Percentiles rank a stretch among this genome's conserved stretches.
Evolutionary conservation across 805 yeast species (phyloP).

Genomic region (Pichia cabralensis): DNA sequence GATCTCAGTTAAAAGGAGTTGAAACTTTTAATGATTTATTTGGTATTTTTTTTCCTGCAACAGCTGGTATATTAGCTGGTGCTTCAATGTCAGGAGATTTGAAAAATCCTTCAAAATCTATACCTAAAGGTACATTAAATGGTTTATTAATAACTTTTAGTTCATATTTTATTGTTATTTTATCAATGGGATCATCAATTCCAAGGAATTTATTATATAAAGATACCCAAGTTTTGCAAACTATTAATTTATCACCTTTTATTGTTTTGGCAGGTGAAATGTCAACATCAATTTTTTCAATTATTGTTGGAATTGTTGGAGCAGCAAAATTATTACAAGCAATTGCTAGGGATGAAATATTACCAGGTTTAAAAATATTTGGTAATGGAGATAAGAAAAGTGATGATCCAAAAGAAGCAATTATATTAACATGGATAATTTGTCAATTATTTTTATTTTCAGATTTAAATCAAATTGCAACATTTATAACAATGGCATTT

Average conservation of each 20-base stretch:
- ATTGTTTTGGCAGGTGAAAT: slow-evolving; percentile 81
- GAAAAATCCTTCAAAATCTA: slow-evolving; percentile 73
- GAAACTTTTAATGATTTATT: slow-evolving; percentile 81
- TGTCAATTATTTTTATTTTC: slow-evolving; percentile 83
- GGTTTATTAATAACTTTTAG: slow-evolving; percentile 72
- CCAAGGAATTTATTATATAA: slow-evolving; percentile 68
- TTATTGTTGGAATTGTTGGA: slow-evolving; percentile 92
- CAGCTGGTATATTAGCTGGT: slow-evolving; percentile 98
- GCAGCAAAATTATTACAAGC: slow-evolving; percentile 90
- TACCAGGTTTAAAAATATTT: slow-evolving; percentile 69
- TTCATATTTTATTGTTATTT: slow-evolving; percentile 69
- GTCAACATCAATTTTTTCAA: slow-evolving; percentile 84
- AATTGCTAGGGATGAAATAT: slow-evolving; percentile 74
- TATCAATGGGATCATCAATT: slow-evolving; percentile 68
- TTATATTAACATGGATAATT: slow-evolving; percentile 67
- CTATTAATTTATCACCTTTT: slow-evolving; percentile 58
- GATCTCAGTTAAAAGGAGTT: slow-evolving; percentile 49
- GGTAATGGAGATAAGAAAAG: slow-evolving; percentile 33
- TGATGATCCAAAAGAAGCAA: slow-evolving; percentile 55
- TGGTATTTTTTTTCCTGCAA: slow-evolving; percentile 96
- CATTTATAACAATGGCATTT: slow-evolving; percentile 94
- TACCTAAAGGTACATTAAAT: slow-evolving; percentile 88
- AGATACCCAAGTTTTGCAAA: slow-evolving; percentile 81
- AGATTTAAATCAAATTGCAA: slow-evolving; percentile 89
- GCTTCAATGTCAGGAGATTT: slow-evolving; percentile 98